Evolutionary conservation across 306 rosid genomes (phyloP).

Genomic region (Crataegus laevigata): DNA sequence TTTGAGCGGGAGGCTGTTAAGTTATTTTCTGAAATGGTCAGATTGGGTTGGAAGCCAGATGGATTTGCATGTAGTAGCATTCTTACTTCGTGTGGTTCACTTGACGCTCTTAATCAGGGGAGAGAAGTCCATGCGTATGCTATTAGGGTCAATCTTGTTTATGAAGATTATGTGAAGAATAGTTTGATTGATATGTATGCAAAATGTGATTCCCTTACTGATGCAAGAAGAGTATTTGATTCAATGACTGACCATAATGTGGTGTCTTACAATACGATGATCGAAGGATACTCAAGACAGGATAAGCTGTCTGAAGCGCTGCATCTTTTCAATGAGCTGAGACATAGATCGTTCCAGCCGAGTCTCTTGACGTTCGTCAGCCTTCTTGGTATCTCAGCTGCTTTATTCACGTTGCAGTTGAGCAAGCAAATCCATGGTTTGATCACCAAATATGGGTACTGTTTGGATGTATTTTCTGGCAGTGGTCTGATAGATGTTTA

Average conservation of each 20-base stretch:
- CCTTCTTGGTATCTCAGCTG: slow-evolving; percentile 76
- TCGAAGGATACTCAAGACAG: slow-evolving; percentile 76
- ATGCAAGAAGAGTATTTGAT: slow-evolving; percentile 62
- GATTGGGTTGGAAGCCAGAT: slow-evolving; percentile 57
- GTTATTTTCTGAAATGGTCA: slow-evolving; percentile 57
- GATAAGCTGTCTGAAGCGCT: slow-evolving; percentile 51
- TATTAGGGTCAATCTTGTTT: slow-evolving; percentile 54
- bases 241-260: slow-evolving; percentile 40
- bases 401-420: slow-evolving; percentile 39
- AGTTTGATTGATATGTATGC: slow-evolving; percentile 90
- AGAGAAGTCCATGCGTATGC: slow-evolving; percentile 70
- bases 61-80: slow-evolving; percentile 72
- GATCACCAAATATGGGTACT: slow-evolving; percentile 55
- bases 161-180: slow-evolving; percentile 67
- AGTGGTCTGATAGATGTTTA: slow-evolving; percentile 83
- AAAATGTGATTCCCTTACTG: slow-evolving; percentile 58
- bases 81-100: slow-evolving; percentile 81
- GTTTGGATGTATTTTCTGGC: slow-evolving; percentile 63
- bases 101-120: slow-evolving; percentile 50
- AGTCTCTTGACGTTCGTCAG: slow-evolving; percentile 68
- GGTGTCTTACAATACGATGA: slow-evolving; percentile 87
- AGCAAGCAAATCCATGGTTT: slow-evolving; percentile 73
- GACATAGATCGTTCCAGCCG: slow-evolving; percentile 46
- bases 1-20: slow-evolving; percentile 54
- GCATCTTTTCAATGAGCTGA: slow-evolving; percentile 56